Evolutionary conservation across 441 rosid species (phyloP), one percentile per base, ranked within the genome.

Genomic region (Pelargonium cotyledonis): DNA sequence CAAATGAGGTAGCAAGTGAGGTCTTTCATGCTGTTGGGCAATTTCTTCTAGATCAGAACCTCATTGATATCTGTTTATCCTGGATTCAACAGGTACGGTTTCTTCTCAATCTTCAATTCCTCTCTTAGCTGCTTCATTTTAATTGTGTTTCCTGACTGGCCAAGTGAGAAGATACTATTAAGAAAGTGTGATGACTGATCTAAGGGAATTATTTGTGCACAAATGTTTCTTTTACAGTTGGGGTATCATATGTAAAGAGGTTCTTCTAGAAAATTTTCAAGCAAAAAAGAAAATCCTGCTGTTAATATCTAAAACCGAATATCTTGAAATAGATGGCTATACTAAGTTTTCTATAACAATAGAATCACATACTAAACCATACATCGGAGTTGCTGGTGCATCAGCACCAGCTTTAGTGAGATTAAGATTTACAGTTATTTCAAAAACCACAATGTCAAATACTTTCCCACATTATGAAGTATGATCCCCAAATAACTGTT

Each of bases 21-120:
- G 85, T 91, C 76, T 80, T 92, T 44, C 81, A 84, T 79, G 92
- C 88, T 69, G 77, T 92, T 57, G 85, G 76, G 66, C 98, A 89
- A 82, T 89, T 92, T 75, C 86, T 95, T 23, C 75, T 82, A 73
- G 96, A 90, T 71, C 96, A 83, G 63, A 86, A 83, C 77, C 78
- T 92, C 77, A 84, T 91, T 29, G 98, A 92, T 77, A 83, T 89
- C 35, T 88, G 96, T 80, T 83, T 92, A 74, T 86, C 88, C 12
- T 95, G 99, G 99, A 86, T 86, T 84, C 96, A 92, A 70, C 97
- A 95, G 97, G 97, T 95, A 83, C 26, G 65, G 31, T 0, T 46
- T 4, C 71, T 75, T 71, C 12, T 51, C 53, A 63, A 40, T 40
- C 8, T 18, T 35, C 29, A 51, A 16, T 68, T 51, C 35, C 40